Evolutionary conservation across 495 filamentous ascomycete genomes (phyloP).

Genomic region (Cryomyces minteri): DNA sequence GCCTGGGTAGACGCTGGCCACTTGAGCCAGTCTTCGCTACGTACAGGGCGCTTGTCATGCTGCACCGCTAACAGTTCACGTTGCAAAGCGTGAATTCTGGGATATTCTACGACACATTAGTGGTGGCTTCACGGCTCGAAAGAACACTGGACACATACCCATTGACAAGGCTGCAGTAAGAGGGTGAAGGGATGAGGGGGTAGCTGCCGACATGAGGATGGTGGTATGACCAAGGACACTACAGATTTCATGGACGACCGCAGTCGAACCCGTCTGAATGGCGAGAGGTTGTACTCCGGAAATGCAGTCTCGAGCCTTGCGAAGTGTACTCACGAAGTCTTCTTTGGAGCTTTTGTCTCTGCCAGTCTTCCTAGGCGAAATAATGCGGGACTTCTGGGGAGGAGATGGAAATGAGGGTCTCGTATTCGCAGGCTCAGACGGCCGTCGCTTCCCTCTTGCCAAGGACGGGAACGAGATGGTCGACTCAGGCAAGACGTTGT

Average conservation of each 20-base stretch:
- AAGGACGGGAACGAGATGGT: conserved; percentile 69
- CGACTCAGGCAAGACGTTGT: conserved; percentile 78
- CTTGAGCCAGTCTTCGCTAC: conserved; percentile 18
- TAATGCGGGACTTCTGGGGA: neutral
- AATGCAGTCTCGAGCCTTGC: conserved; percentile 39
- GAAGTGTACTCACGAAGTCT: conserved; percentile 39
- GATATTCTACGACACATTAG: conserved; percentile 29
- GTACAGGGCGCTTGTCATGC: conserved; percentile 18
- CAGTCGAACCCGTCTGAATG: conserved; percentile 25
- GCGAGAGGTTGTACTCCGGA: conserved; percentile 36
- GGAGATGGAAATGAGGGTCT: neutral
- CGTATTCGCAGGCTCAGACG: neutral
- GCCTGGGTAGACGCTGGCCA: conserved; percentile 27
- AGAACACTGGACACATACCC: too few relatives aligned
- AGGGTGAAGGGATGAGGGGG: neutral
- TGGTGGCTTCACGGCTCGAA: too few relatives aligned
- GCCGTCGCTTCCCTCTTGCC: conserved; percentile 6
- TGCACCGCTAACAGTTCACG: conserved; percentile 36
- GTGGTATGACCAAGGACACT: conserved; percentile 39
- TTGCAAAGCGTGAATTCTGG: conserved; percentile 39
- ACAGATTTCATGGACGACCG: conserved; percentile 32
- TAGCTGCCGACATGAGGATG: conserved; percentile 45
- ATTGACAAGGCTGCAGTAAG: too few relatives aligned
- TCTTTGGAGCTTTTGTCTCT: conserved; percentile 14
- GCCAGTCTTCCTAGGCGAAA: conserved; percentile 1